phyloP scores from a whole-genome alignment of 2,329 filamentous ascomycete genomes.

The Grosmannia serpens region DNA sequence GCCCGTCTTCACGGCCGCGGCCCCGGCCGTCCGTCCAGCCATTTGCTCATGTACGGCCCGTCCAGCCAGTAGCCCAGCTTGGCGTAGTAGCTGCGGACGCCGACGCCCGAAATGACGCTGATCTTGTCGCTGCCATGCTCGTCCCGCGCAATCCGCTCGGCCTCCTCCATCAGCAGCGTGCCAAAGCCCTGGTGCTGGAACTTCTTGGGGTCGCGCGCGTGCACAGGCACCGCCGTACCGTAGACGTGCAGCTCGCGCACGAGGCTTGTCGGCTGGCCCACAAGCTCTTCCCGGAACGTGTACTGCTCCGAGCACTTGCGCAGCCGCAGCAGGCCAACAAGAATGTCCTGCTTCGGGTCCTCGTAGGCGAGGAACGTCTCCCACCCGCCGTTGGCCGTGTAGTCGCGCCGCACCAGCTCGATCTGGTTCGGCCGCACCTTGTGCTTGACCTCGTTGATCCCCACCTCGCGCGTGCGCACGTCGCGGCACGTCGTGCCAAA shows the following conservation, averaged over 20 bases:
- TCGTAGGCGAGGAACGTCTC: conserved; percentile 98
- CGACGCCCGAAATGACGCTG: conserved; percentile 94
- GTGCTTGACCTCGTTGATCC: conserved; percentile 98
- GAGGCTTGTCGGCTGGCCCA: conserved; percentile 76
- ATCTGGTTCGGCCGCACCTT: conserved; percentile 96
- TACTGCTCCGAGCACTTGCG: conserved; percentile 86
- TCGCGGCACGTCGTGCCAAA: conserved; percentile 96
- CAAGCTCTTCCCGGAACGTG: conserved; percentile 83
- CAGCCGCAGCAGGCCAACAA: conserved; percentile 80
- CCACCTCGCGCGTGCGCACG: conserved; percentile 90
- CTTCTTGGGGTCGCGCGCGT: conserved; percentile 87
- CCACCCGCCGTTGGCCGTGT: conserved; percentile 92
- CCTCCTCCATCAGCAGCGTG: conserved; percentile 94
- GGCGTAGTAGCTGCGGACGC: conserved; percentile 87
- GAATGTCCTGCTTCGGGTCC: conserved; percentile 94
- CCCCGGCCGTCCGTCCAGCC: conserved; percentile 36
- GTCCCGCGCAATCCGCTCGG: conserved; percentile 84
- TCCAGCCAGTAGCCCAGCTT: conserved; percentile 91
- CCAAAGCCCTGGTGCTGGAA: conserved; percentile 98
- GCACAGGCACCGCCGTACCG: conserved; percentile 91
- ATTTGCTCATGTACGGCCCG: conserved; percentile 72
- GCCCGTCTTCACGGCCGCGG: background rate
- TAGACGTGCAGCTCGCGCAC: conserved; percentile 95
- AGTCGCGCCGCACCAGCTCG: conserved; percentile 87
- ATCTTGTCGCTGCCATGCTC: conserved; percentile 93